phyloP scores from a whole-genome alignment of 2,329 filamentous ascomycete genomes.

The Colletotrichum echinochloae region DNA sequence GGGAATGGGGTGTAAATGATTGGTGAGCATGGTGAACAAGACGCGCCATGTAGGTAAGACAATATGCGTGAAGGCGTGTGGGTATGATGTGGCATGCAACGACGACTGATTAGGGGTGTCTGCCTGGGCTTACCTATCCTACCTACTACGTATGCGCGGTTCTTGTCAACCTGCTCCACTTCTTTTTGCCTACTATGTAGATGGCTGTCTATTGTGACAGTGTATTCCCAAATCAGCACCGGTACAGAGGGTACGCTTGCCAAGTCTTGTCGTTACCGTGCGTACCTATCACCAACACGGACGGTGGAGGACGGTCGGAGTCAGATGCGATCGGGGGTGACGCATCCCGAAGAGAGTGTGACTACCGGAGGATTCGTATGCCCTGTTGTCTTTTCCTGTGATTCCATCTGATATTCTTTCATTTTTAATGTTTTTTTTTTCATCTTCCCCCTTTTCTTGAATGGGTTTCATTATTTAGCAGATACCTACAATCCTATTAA shows the following conservation, averaged over 20 bases:
- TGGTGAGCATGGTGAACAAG: neutral
- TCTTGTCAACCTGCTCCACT: neutral
- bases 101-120: neutral
- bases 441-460: too few species aligned
- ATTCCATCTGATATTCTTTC: too few species aligned
- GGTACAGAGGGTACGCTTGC: neutral
- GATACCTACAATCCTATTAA: too few species aligned
- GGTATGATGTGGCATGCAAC: neutral
- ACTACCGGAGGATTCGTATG: neutral
- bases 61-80: neutral
- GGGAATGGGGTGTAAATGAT: too few species aligned
- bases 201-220: neutral
- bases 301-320: neutral
- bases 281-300: neutral
- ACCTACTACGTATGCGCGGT: too few species aligned
- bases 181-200: neutral
- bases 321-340: neutral
- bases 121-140: neutral
- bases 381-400: too few species aligned
- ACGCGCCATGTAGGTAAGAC: neutral
- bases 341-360: neutral
- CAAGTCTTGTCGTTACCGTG: neutral
- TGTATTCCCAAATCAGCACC: neutral
- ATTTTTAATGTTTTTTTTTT: too few species aligned
- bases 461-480: too few species aligned